phyloP scores from a whole-genome alignment of 2,329 filamentous ascomycete genomes.

The Pseudocercospora macadamiae region DNA sequence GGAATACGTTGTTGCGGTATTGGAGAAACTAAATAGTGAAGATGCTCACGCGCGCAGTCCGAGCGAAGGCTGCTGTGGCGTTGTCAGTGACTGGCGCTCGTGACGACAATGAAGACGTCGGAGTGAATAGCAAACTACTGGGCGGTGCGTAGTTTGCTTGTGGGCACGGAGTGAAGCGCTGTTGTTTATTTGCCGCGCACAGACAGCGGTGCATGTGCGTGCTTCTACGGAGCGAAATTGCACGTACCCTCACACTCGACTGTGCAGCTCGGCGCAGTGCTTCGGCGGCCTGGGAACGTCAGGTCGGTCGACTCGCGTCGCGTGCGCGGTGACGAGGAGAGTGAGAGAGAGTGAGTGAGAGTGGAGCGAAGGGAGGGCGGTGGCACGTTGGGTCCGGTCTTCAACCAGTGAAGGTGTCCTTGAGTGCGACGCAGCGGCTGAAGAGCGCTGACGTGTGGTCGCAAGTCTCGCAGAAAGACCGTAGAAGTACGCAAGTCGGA shows the following conservation, averaged over 20 bases:
- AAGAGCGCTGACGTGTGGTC: slow-evolving; percentile 17
- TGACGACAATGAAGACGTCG: not conserved
- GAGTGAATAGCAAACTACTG: not conserved
- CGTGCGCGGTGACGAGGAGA: slow-evolving; percentile 9
- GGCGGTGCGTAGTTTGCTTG: not conserved
- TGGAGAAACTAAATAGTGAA: slow-evolving; percentile 15
- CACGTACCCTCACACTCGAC: slow-evolving; percentile 34
- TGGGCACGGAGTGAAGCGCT: not conserved
- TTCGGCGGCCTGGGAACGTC: slow-evolving; percentile 9
- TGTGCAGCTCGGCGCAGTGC: slow-evolving; percentile 13
- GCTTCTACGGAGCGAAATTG: slow-evolving; percentile 23
- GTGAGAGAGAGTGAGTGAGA: slow-evolving; percentile 19
- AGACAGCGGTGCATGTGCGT: slow-evolving; percentile 24
- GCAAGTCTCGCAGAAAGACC: slow-evolving; percentile 37
- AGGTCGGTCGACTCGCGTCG: slow-evolving; percentile 20
- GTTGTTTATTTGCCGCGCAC: slow-evolving; percentile 20
- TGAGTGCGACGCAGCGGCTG: slow-evolving; percentile 33
- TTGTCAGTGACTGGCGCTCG: slow-evolving; percentile 24
- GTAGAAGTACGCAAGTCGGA: slow-evolving; percentile 33
- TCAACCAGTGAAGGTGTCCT: slow-evolving; percentile 68
- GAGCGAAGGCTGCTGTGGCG: slow-evolving; percentile 31
- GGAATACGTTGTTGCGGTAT: slow-evolving; percentile 59
- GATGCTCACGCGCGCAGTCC: slow-evolving; percentile 16
- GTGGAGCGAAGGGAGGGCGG: too few species aligned
- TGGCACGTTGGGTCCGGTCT: slow-evolving; percentile 29